Evolutionary conservation across 306 rosid genomes (phyloP), one percentile per base, ranked within the genome.

Genomic region (Acacia melanoxylon): DNA sequence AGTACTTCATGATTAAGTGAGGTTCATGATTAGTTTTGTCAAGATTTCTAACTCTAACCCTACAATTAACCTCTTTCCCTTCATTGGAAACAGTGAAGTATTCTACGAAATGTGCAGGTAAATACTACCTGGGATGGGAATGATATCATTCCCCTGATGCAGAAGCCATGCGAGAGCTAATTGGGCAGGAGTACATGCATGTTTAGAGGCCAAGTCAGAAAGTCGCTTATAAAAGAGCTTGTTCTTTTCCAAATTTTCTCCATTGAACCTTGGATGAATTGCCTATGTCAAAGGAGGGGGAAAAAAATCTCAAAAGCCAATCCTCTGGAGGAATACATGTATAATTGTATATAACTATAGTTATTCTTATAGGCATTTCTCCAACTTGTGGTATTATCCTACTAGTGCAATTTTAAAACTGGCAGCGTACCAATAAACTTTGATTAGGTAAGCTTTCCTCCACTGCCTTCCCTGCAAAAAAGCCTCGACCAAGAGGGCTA

Each of bases 401-500:
- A 33, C 22, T 19, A 16, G 10, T 65, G 65, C 42, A 56, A 82
- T 42, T 63, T 29, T 80, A 54, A 80, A 58, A 67, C 33, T 77
- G 51, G 78, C 46, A 42, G 45, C 86, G 61, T 86, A 89, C 94
- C 89, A 92, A 74, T 63, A 89, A 5, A 83, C 93, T 92, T 83
- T 85, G 90, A 44, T 61, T 62, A 41, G 93, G 89, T 82, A 92
- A 81, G 52, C 81, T 74, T 72, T 91, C 93, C 40, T 75, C 71
- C 74, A 86, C 92, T 11, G 92, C 94, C 78, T 90, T 92, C 69
- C 97, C 97, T 1, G 91, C 93, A 12, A 92, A 89, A 70, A 92
- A 91, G 10, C 97, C 97, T 8, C 91, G 87, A 24, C 94, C 93
- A 54, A 92, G 94, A 45, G 97, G 93, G 78, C 93, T 88, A 79